phyloP scores from a whole-genome alignment of 1,139 yeast genomes.

The Yamadazyma sp. region DNA sequence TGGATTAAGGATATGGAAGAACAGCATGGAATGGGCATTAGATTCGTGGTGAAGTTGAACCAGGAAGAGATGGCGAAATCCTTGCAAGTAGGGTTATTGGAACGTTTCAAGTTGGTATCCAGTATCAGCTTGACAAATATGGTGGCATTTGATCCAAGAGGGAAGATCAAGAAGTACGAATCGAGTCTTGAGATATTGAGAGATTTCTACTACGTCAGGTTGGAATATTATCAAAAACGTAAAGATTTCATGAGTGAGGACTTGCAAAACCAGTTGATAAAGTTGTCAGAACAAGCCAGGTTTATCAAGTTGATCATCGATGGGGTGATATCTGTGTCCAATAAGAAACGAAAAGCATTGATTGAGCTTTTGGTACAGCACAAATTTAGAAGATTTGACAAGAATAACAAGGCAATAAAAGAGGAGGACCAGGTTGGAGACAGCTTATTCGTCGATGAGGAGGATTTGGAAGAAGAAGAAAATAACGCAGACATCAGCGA shows the following conservation, averaged over 20 bases:
- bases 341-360: constrained; percentile 67
- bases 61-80: constrained; percentile 85
- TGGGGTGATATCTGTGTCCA: constrained; percentile 64
- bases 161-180: constrained; percentile 82
- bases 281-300: constrained; percentile 80
- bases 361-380: constrained; percentile 60
- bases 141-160: constrained; percentile 95
- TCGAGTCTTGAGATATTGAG: constrained; percentile 72
- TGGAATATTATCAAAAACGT: constrained; percentile 88
- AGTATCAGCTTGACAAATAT: constrained; percentile 75
- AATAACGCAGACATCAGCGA: constrained; percentile 42
- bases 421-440: constrained; percentile 12
- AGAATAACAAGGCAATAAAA: constrained; percentile 56
- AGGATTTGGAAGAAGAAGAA: constrained; percentile 35
- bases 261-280: constrained; percentile 72
- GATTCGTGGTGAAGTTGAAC: constrained; percentile 72
- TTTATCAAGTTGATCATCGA: constrained; percentile 91
- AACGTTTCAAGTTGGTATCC: constrained; percentile 75
- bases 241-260: constrained; percentile 75
- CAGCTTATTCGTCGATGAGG: constrained; percentile 20
- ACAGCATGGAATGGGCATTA: constrained; percentile 81
- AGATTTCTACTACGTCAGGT: constrained; percentile 83
- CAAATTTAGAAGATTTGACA: constrained; percentile 76
- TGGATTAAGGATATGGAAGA: constrained; percentile 97
- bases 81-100: constrained; percentile 70